Evolutionary conservation across 352 stramenopile genomes (phyloP), one percentile per base, ranked within the genome.

Genomic region (Globisporangium irregulare): DNA sequence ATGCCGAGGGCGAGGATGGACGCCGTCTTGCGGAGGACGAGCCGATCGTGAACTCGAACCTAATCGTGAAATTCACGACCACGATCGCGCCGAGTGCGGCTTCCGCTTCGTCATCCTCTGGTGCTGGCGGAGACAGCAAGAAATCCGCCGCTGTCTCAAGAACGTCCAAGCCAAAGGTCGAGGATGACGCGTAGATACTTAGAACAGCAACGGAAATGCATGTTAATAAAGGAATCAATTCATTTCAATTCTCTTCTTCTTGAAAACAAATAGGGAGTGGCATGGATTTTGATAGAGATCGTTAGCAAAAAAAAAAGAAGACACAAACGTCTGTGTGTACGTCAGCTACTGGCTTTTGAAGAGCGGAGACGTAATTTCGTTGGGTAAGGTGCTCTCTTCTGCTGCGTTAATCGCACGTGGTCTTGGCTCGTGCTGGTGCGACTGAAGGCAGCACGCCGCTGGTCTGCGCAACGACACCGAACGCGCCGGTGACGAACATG

Each of bases 11-110:
- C 56, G 87, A 95, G 53, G 87, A 95, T 58, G 87, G 87, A 3
- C 80, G 87, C 2, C 84, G 82, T 4, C 75, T 89, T 20, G 80
- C 81, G 9, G 87, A 95, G 69, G 85, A 95, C 61, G 87, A 93
- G 27, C 76, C 75, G 32, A 89, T 93, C 34, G 76, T 73, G 15
- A 79, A 32, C 41, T 76, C 72, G 22, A 92, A 86, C 36, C 61
- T 92, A 29, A 93, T 95, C 46, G 73, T 95, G 58, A 90, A 90
- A 67, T 93, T 95, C 64, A 91, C 83, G 63, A 86, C 79, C 1
- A 90, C 78, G 9, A 80, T 86, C 59, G 76, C 74, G 25, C 77
- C 82, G 20, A 79, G 67, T 0, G 66, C 68, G 20, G 32, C 66
- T 10, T 24, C 64, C 5, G 34, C 38, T 20, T 63, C 69, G 0